A percentile compares a stretch with the other conserved stretches of the same genome.
phyloP scores from a whole-genome alignment of 108 stramenopile species.

The Fragilaria crotonensis region DNA sequence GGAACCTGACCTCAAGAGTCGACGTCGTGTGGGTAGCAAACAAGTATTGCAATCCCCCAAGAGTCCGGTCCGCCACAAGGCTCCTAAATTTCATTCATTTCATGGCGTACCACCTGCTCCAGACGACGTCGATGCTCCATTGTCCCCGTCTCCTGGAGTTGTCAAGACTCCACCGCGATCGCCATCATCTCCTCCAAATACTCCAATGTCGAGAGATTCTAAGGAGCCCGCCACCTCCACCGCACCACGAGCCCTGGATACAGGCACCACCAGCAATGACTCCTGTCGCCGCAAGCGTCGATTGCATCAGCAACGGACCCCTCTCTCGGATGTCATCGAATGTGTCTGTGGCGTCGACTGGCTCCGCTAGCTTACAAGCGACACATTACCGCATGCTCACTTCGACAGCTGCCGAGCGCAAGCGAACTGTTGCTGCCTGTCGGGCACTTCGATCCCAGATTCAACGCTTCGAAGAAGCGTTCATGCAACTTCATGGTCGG shows the following conservation, averaged over 20 bases:
- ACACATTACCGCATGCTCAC: constrained; percentile 73
- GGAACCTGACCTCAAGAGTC: neutral
- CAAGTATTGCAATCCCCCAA: neutral
- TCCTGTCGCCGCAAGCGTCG: constrained; percentile 8
- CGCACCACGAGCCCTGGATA: neutral
- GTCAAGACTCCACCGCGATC: neutral
- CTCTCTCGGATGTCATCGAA: constrained; percentile 28
- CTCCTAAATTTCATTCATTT: neutral
- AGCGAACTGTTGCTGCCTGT: constrained; percentile 81
- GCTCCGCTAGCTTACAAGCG: constrained; percentile 17
- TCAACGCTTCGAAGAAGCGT: constrained; percentile 81
- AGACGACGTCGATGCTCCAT: neutral
- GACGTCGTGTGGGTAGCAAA: neutral
- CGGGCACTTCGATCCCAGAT: constrained; percentile 83
- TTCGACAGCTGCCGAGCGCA: constrained; percentile 79
- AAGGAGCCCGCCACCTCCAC: neutral
- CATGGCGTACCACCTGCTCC: neutral
- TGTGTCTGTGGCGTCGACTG: constrained; percentile 19
- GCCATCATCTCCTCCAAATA: neutral
- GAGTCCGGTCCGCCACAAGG: neutral
- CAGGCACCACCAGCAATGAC: constrained; percentile 6
- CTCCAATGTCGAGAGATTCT: neutral
- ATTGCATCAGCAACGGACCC: constrained; percentile 12
- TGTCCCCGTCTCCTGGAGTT: neutral
- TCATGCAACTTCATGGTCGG: constrained; percentile 63